Conservation (phyloP, 2,329 filamentous ascomycete genomes). For the Diaporthe sp. region DNA sequence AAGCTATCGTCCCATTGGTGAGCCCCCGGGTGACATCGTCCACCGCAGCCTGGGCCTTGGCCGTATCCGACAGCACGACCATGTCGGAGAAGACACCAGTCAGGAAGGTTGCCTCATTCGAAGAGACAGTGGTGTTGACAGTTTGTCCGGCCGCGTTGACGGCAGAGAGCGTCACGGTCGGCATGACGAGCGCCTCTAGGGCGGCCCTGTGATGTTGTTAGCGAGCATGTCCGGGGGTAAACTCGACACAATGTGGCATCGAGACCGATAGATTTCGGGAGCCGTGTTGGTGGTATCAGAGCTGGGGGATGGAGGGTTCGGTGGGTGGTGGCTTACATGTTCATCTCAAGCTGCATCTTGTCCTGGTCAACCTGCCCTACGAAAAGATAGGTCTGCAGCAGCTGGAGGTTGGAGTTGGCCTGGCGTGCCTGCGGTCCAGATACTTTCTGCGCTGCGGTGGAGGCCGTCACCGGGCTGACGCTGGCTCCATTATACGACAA, state of each 20-base stretch:
- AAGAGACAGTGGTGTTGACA: constrained; percentile 75
- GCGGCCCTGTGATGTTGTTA: constrained; percentile 59
- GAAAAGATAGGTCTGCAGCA: constrained; percentile 77
- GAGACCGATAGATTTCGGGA: too few relatives aligned
- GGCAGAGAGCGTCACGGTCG: constrained; percentile 76
- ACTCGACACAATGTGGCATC: not conserved
- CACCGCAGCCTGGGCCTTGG: constrained; percentile 64
- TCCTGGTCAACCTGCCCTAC: constrained; percentile 76
- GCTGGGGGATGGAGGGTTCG: not conserved
- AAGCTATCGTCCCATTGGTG: constrained; percentile 69
- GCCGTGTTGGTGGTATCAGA: not conserved
- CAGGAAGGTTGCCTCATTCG: constrained; percentile 79
- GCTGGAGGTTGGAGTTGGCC: constrained; percentile 50
- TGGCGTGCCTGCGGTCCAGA: constrained; percentile 45
- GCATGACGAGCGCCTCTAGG: constrained; percentile 76
- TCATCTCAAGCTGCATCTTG: constrained; percentile 68
- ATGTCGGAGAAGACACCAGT: constrained; percentile 77
- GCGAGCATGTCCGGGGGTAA: constrained; percentile 17
- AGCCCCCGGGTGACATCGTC: constrained; percentile 61
- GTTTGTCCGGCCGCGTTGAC: constrained; percentile 63
- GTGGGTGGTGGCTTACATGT: constrained; percentile 67
- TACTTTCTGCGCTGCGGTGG: constrained; percentile 44
- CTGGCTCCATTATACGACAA: constrained; percentile 69
- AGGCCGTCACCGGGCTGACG: constrained; percentile 58
- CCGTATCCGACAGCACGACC: constrained; percentile 65